Base-by-base conservation (phyloP, 331 rosid species). In the Stylosanthes scabra region DNA sequence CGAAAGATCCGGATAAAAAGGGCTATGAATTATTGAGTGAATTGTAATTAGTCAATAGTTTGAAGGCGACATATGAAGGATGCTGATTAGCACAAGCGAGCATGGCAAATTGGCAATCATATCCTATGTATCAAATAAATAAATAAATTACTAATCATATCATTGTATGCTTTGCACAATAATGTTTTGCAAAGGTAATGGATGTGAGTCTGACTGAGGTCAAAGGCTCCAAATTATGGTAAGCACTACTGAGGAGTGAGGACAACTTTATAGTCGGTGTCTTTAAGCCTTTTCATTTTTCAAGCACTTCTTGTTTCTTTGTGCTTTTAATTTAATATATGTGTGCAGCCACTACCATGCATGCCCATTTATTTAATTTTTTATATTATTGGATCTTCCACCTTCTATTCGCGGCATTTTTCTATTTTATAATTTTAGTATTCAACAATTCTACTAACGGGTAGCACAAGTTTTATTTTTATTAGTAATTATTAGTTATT, bases 201-300 rank as follows among this genome's bases (percentile, higher is more conserved):
- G n/a, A n/a, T n/a, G n/a, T 46, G 72, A 72, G 0, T 20, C 25
- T 20, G 25, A 64, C 76, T 16, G 1, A 72, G 78, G 78, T 68
- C 82, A 67, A 67, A 71, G 47, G 15, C 28, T 59, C 10, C 39
- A 80, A 59, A 63, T 68, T n/a, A 40, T 80, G 65, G 54, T 44
- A 68, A 68, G 74, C n/a, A 80, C 86, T 60, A 80, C 86, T 60
- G 3, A 74, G 78, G 78, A n/a, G n/a, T n/a, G n/a, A n/a, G n/a
- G n/a, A 54, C 74, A 78, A 85, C 72, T 31, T 72, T 45, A 39
- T 60, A 65, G 31, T n/a, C 51, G 28, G 73, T 51, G 61, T 15
- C 59, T 63, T 68, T 65, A 29, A 41, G 20, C 62, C 74, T n/a
- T n/a, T n/a, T n/a, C n/a, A n/a, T n/a, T 78, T 81, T 74, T 44